A percentile compares a stretch with the other conserved stretches of the same genome.
Conservation (phyloP, 306 rosid species). For the Ormosia emarginata region DNA sequence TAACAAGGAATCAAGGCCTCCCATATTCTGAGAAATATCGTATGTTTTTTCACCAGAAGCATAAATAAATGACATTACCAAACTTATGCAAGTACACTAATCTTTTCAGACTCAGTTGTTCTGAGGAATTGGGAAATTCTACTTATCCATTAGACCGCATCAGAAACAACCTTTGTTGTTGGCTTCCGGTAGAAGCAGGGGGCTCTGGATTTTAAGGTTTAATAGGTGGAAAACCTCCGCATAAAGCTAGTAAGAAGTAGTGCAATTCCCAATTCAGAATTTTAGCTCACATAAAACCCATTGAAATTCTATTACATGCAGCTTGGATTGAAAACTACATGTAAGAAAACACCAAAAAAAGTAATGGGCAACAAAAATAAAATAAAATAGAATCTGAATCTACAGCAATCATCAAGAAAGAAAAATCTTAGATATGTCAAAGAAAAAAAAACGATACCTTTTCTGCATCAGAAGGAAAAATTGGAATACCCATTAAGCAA, state of each 20-base stretch:
- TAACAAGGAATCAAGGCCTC: background rate
- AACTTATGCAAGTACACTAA: background rate
- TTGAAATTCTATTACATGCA: background rate
- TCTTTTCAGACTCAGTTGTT: background rate
- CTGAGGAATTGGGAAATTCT: background rate
- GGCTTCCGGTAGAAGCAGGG: background rate
- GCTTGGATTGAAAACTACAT: background rate
- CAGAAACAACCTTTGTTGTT: background rate
- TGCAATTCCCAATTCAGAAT: conserved; percentile 14
- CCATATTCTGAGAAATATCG: background rate
- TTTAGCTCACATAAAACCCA: conserved; percentile 1
- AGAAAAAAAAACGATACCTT: background rate
- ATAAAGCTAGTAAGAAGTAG: background rate
- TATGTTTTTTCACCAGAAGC: background rate
- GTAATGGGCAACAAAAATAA: background rate
- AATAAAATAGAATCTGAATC: conserved; percentile 14
- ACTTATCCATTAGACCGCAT: background rate
- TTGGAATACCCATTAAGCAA: background rate
- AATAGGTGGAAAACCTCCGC: background rate
- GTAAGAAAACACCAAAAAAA: background rate
- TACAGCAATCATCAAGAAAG: conserved; percentile 2
- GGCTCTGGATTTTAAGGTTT: background rate
- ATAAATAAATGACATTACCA: background rate
- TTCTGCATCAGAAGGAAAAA: background rate
- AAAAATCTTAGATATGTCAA: background rate